Conservation (phyloP, 163 green algal species). For the Volvox carteri region DNA sequence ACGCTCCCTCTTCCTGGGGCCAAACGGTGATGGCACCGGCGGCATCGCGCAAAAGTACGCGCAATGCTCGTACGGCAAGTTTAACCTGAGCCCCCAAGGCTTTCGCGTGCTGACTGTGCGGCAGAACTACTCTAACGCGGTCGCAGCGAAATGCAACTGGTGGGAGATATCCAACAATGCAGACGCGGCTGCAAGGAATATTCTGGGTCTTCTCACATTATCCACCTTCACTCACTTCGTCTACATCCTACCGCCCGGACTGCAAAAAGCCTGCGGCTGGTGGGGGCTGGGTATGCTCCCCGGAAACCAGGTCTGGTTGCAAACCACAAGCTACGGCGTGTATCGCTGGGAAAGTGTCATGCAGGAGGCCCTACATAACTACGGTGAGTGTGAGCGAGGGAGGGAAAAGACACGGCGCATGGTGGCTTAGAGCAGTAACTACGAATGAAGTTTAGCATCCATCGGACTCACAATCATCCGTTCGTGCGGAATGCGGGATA, state of each 20-base stretch:
- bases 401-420: background rate
- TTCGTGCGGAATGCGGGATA: too few relatives aligned
- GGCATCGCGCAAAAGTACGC: slow-evolving; percentile 4
- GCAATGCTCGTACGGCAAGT: slow-evolving; percentile 6
- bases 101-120: background rate
- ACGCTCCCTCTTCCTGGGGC: background rate
- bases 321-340: slow-evolving; percentile 9
- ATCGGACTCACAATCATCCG: too few relatives aligned
- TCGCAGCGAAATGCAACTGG: slow-evolving; percentile 8
- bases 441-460: too few relatives aligned
- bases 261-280: background rate
- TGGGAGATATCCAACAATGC: slow-evolving; percentile 1
- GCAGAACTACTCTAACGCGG: background rate
- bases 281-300: slow-evolving; percentile 25
- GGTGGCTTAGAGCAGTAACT: background rate
- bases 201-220: background rate
- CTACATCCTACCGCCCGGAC: slow-evolving; percentile 2
- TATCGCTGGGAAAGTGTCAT: slow-evolving; percentile 15
- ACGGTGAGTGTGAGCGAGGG: background rate
- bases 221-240: background rate
- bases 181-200: background rate
- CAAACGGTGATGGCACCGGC: background rate
- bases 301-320: slow-evolving; percentile 44
- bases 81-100: background rate
- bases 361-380: slow-evolving; percentile 36